A percentile compares a stretch with the other conserved stretches of the same genome.
phyloP scores from a whole-genome alignment of 2,329 filamentous ascomycete species.

The Zarea fungicola region DNA sequence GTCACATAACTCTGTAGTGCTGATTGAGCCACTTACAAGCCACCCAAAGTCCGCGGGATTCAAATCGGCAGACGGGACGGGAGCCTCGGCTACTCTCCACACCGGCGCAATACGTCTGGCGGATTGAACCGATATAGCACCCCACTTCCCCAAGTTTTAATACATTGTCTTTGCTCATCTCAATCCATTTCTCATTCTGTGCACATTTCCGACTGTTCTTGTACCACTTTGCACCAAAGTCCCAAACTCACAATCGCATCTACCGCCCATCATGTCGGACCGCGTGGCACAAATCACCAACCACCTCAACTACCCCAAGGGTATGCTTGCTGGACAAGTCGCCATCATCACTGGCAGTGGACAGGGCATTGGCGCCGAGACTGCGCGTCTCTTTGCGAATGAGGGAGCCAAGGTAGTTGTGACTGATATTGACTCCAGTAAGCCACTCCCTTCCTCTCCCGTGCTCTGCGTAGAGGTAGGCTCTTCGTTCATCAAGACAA shows the following conservation, averaged over 20 bases:
- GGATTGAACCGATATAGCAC: too few relatives aligned
- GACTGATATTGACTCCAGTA: slow-evolving; percentile 74
- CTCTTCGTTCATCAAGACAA: background rate
- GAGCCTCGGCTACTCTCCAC: too few relatives aligned
- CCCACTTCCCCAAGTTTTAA: too few relatives aligned
- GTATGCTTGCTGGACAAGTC: slow-evolving; percentile 71
- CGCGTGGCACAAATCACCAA: slow-evolving; percentile 66
- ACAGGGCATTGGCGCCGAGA: slow-evolving; percentile 84
- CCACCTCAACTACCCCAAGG: slow-evolving; percentile 78
- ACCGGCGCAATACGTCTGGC: too few relatives aligned
- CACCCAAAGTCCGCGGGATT: too few relatives aligned
- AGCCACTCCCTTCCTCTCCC: slow-evolving; percentile 19
- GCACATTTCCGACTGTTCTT: background rate
- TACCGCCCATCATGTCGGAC: slow-evolving; percentile 40
- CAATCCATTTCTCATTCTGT: background rate
- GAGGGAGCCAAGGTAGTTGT: slow-evolving; percentile 83
- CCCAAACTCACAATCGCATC: background rate
- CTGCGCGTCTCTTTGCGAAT: slow-evolving; percentile 75
- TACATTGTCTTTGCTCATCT: too few relatives aligned
- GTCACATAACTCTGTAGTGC: too few relatives aligned
- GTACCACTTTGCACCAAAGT: background rate
- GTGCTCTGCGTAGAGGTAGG: background rate
- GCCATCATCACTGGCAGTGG: slow-evolving; percentile 85
- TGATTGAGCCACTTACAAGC: too few relatives aligned
- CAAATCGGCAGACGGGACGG: too few relatives aligned